These are phyloP conservation scores for Lentinula sp. DNA, from an alignment of 768 basidiomycete species.

Conservation along the genomic window DNA sequence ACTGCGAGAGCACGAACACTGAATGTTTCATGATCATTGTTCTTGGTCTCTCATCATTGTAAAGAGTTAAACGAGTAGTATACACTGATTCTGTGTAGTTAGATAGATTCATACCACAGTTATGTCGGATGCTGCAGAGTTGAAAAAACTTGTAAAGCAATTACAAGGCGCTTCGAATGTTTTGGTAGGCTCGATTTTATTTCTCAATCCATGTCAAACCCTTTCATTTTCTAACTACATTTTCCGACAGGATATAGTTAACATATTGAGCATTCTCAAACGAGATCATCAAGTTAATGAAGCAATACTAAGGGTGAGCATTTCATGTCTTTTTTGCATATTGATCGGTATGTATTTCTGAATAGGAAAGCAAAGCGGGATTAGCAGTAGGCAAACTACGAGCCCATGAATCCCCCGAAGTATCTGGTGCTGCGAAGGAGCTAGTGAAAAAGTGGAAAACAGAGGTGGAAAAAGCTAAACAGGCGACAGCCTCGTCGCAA, in stretches of 20 bases:
- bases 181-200: neutral
- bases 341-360: constrained; percentile 18
- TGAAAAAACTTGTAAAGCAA: constrained; percentile 79
- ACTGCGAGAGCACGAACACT: neutral
- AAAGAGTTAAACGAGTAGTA: neutral
- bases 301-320: constrained; percentile 66
- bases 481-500: constrained; percentile 6
- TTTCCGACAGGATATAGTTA: constrained; percentile 51
- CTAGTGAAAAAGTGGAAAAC: constrained; percentile 90
- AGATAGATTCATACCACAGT: constrained; percentile 16
- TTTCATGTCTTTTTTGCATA: constrained; percentile 14
- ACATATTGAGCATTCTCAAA: constrained; percentile 57
- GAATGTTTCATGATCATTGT: neutral
- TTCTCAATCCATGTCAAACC: constrained; percentile 12
- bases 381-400: constrained; percentile 90
- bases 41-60: constrained; percentile 7
- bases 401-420: constrained; percentile 61
- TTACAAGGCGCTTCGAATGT: constrained; percentile 51
- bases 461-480: constrained; percentile 71
- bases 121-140: constrained; percentile 53
- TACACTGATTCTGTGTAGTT: constrained; percentile 2
- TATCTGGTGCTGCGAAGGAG: constrained; percentile 83
- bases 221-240: constrained; percentile 23
- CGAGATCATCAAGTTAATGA: constrained; percentile 66
- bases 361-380: constrained; percentile 86